A percentile compares a stretch with the other conserved stretches of the same genome.
Evolutionary conservation across 2,329 filamentous ascomycete species (phyloP).

Genomic region (Aspergillus proliferans): DNA sequence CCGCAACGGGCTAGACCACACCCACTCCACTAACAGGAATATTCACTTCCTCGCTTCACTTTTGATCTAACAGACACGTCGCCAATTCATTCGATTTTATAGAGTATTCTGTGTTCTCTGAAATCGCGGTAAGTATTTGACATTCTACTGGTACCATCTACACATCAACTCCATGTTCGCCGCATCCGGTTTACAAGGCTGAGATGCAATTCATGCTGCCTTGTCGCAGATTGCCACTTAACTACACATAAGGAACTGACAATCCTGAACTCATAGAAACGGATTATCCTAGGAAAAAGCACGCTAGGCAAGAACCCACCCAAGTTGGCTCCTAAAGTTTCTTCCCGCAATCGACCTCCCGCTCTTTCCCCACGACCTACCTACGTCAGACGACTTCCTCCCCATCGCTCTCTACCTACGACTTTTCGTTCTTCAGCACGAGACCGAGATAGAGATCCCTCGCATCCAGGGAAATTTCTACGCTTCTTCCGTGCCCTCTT

Average conservation of each 20-base stretch:
- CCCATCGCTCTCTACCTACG: conserved; percentile 9
- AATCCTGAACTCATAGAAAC: neutral
- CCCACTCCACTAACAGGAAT: too few relatives aligned
- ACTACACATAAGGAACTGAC: neutral
- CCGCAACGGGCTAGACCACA: too few relatives aligned
- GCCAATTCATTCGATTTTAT: too few relatives aligned
- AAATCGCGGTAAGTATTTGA: neutral
- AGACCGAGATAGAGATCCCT: conserved; percentile 8
- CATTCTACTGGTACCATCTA: neutral
- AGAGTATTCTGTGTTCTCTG: too few relatives aligned
- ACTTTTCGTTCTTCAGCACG: conserved; percentile 10
- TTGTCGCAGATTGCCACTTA: neutral
- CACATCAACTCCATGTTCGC: too few relatives aligned
- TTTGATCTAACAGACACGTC: neutral
- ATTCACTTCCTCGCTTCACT: neutral
- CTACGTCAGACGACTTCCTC: conserved; percentile 10
- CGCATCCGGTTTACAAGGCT: neutral
- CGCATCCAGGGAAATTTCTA: conserved; percentile 18
- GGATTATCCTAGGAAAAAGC: neutral
- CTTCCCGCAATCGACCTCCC: conserved; percentile 15
- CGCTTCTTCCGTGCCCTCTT: conserved; percentile 55
- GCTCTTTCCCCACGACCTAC: conserved; percentile 13
- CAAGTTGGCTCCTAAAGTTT: conserved; percentile 21
- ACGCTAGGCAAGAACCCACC: neutral
- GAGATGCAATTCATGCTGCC: neutral